Evolutionary conservation across 2,329 filamentous ascomycete species (phyloP).

Genomic region (Curvularia verruculosa): DNA sequence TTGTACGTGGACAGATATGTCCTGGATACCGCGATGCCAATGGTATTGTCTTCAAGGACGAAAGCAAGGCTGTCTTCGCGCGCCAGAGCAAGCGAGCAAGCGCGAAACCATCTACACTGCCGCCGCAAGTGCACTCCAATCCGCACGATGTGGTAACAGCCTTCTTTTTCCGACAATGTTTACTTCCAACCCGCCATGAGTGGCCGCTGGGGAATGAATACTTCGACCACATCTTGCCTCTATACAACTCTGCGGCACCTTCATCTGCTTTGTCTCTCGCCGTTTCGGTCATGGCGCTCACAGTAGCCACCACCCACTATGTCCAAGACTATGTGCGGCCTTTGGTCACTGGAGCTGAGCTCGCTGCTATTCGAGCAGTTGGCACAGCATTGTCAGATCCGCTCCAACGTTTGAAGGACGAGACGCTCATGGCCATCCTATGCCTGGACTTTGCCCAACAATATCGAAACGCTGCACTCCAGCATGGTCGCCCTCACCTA

Average conservation of each 20-base stretch:
- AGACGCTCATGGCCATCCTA: not conserved
- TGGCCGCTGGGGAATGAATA: not conserved
- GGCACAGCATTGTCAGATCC: not conserved
- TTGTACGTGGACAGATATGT: not conserved
- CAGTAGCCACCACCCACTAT: not conserved
- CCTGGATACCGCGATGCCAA: not conserved
- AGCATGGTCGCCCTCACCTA: not conserved
- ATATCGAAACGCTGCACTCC: not conserved
- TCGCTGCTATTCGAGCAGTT: not conserved
- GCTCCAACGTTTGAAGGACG: not conserved
- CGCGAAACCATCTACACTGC: not conserved
- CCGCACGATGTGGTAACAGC: not conserved
- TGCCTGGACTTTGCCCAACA: not conserved
- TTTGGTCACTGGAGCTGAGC: not conserved
- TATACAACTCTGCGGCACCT: conserved; percentile 1
- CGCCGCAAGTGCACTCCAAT: not conserved
- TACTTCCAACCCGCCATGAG: not conserved
- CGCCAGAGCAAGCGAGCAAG: not conserved
- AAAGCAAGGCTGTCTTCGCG: not conserved
- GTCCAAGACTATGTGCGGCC: not conserved
- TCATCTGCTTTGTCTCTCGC: not conserved
- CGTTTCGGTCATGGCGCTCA: not conserved
- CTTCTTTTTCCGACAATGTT: not conserved
- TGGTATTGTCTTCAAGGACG: not conserved
- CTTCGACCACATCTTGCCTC: not conserved